Evolutionary conservation across 1,284 basidiomycete genomes (phyloP), one percentile per base, ranked within the genome.

Genomic region (Marasmius oreades): DNA sequence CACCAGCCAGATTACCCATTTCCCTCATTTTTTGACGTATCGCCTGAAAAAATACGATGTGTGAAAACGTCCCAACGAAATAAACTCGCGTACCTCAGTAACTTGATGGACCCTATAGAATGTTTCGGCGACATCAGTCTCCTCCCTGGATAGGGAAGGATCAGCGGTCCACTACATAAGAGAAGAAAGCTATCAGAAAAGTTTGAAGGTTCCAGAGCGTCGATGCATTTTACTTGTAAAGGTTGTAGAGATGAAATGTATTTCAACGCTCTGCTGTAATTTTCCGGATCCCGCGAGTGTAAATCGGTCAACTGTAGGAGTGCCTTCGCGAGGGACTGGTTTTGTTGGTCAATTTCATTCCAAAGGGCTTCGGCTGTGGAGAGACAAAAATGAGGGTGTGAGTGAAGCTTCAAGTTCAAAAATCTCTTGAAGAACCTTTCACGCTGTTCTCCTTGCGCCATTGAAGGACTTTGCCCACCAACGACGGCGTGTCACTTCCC

Each of bases 401-500:
- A n/a, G n/a, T n/a, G n/a, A n/a, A n/a, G n/a, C n/a, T n/a, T n/a
- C n/a, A n/a, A n/a, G n/a, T n/a, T n/a, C n/a, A n/a, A n/a, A n/a
- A n/a, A n/a, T n/a, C n/a, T n/a, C n/a, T n/a, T 36, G 33, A 51
- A 73, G 58, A 57, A 85, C 91, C 88, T 68, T 81, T 74, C 34
- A 73, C 76, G 12, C 73, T 69, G 58, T 85, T 75, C 58, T 83
- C 78, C 66, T 86, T 81, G 57, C 91, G 80, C 95, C 95, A 98
- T 64, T 85, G 85, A 57, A 95, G 73, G 1, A 98, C 95, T 69
- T 92, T 88, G 28, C 90, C 85, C 3, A 95, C 93, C 53, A 97
- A 83, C 47, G 90, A 92, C 1, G 95, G 95, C 1, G 95, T 97
- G 67, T 97, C 90, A 62, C 90, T 95, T 10, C 95, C 95, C 2